phyloP scores from a whole-genome alignment of 2,329 filamentous ascomycete species.

The Diaporthe destruens region DNA sequence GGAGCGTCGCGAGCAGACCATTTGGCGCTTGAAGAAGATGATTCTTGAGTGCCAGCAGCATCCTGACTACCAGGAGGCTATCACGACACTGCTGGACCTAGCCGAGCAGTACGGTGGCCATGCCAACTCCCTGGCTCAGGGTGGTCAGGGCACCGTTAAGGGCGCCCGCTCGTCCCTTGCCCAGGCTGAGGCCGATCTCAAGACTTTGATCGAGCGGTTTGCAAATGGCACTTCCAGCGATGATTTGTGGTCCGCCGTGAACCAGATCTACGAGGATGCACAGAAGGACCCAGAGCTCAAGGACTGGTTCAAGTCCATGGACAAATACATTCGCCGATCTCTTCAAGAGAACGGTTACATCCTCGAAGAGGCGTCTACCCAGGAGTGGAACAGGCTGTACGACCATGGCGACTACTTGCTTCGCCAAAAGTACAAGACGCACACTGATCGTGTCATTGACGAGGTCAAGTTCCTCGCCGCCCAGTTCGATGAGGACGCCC shows the following conservation, averaged over 20 bases:
- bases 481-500: conserved; percentile 89
- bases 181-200: conserved; percentile 82
- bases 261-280: conserved; percentile 87
- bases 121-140: conserved; percentile 72
- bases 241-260: conserved; percentile 86
- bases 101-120: conserved; percentile 89
- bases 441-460: conserved; percentile 88
- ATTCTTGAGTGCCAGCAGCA: conserved; percentile 96
- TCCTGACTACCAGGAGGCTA: conserved; percentile 91
- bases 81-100: conserved; percentile 85
- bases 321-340: conserved; percentile 84
- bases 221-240: conserved; percentile 93
- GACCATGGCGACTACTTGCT: conserved; percentile 89
- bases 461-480: conserved; percentile 90
- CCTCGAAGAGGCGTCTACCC: conserved; percentile 81
- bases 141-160: conserved; percentile 77
- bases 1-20: conserved; percentile 91
- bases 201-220: conserved; percentile 92
- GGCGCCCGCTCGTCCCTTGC: conserved; percentile 77
- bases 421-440: conserved; percentile 85
- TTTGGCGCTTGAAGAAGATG: conserved; percentile 97
- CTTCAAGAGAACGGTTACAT: conserved; percentile 93
- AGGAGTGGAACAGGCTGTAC: conserved; percentile 87
- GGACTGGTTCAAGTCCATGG: conserved; percentile 85
- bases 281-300: conserved; percentile 88